Base-by-base conservation (phyloP, 2,329 filamentous ascomycete genomes). In the Claviceps pusilla region DNA sequence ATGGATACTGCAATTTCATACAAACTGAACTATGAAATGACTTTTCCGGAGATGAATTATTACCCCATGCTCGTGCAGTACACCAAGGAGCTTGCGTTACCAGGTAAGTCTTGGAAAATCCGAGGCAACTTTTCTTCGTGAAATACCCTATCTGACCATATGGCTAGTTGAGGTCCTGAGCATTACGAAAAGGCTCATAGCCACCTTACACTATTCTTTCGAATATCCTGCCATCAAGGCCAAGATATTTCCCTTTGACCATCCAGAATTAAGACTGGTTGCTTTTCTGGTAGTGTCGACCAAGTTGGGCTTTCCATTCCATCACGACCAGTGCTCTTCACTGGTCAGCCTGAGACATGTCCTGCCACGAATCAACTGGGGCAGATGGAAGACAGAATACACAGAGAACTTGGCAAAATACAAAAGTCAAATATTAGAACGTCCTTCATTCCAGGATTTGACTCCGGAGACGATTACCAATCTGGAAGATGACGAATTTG, bases 251-350 rank as follows among this genome's bases (percentile, higher is more conserved):
- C 68, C 77, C 9, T 69, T 83, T 16, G 73, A 81, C 51, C 77
- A 85, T 57, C 89, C 93, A 0, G 93, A 97, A 63, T 73, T 87
- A 6, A 78, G 86, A 47, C 70, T 96, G 1, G 73, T 89, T 54
- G 76, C 83, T 4, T 71, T 88, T 3, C 67, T 95, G 3, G 72
- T 95, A 2, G 75, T 95, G 14, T 81, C 86, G 4, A 82, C 85
- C 3, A 96, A 96, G 62, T 67, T 95, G 2, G 73, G 86, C 24
- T 89, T 88, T 61, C 88, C 91, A 0, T 80, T 95, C 48, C 81
- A 88, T 61, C 71, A 72, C 28, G 62, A 73, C 59, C 77, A 76
- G 7, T 67, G 64, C 41, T 73, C 72, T 19, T 52, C 62, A 28
- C 50, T 53, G 11, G 46, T 31, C 14, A 48, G 11, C 29, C 29